Conservation (phyloP, 257 asterid species). For the Capsicum chinense region DNA sequence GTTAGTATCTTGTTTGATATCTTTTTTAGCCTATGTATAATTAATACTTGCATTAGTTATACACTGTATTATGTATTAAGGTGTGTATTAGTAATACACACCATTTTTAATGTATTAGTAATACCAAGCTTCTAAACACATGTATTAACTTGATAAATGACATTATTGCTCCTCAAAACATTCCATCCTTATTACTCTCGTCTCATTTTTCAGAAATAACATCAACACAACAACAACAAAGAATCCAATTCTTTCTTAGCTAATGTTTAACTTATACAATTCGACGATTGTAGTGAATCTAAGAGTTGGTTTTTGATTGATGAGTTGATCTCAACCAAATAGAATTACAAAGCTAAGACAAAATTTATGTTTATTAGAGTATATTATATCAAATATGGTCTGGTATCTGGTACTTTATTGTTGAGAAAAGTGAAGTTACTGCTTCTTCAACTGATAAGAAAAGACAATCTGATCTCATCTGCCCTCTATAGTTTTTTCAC, state of each 20-base stretch:
- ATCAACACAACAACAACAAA: no score
- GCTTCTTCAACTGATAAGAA: conserved; percentile 92
- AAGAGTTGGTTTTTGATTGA: background rate
- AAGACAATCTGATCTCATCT: conserved; percentile 56
- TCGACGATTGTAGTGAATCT: background rate
- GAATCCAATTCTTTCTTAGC: background rate
- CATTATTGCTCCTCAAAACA: no score
- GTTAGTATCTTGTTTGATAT: no score
- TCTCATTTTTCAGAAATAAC: no score
- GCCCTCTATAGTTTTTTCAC: conserved; percentile 67
- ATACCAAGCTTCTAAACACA: no score
- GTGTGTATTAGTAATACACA: no score
- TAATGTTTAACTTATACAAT: conserved; percentile 19
- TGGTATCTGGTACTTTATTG: conserved; percentile 51
- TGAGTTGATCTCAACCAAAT: background rate
- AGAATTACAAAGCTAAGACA: background rate
- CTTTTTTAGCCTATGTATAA: no score
- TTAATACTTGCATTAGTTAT: no score
- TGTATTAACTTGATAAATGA: no score
- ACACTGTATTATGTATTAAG: no score
- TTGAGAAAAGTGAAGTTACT: conserved; percentile 55
- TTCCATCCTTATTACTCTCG: no score
- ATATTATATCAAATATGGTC: conserved; percentile 33
- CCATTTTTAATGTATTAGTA: no score
- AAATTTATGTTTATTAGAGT: background rate